Percentiles rank a stretch among this genome's conserved stretches.
Evolutionary conservation across 441 rosid genomes (phyloP).

Genomic region (Brassica balearica): DNA sequence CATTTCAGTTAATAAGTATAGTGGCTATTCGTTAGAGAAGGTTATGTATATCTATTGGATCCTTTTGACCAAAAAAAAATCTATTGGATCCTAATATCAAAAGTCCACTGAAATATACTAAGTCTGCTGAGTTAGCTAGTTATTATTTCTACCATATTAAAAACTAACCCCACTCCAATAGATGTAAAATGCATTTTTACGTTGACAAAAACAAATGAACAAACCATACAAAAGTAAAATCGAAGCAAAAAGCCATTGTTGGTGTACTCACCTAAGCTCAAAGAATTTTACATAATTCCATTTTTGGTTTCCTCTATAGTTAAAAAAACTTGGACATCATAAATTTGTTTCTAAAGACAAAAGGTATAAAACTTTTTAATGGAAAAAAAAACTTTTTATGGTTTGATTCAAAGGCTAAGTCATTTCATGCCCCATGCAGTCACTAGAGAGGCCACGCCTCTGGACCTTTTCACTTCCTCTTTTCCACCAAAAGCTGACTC

Average conservation of each 20-base stretch:
- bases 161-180: neutral
- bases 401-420: slow-evolving; percentile 43
- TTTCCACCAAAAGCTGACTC: slow-evolving; percentile 44
- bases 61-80: too few species aligned
- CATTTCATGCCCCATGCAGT: slow-evolving; percentile 48
- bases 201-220: neutral
- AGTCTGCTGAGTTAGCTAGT: slow-evolving; percentile 14
- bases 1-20: too few species aligned
- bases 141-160: neutral
- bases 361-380: slow-evolving; percentile 33
- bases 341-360: slow-evolving; percentile 24
- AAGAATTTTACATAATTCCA: slow-evolving; percentile 5
- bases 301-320: slow-evolving; percentile 24
- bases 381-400: neutral
- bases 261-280: slow-evolving; percentile 20
- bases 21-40: too few species aligned
- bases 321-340: slow-evolving; percentile 7
- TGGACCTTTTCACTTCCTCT: slow-evolving; percentile 42
- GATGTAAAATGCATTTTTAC: neutral
- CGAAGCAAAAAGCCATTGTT: slow-evolving; percentile 8
- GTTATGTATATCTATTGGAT: too few species aligned
- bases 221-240: neutral
- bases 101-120: neutral
- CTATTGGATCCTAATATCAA: too few species aligned
- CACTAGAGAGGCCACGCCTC: slow-evolving; percentile 47